Evolutionary conservation across 768 basidiomycete species (phyloP).

Genomic region (Mycena venus): DNA sequence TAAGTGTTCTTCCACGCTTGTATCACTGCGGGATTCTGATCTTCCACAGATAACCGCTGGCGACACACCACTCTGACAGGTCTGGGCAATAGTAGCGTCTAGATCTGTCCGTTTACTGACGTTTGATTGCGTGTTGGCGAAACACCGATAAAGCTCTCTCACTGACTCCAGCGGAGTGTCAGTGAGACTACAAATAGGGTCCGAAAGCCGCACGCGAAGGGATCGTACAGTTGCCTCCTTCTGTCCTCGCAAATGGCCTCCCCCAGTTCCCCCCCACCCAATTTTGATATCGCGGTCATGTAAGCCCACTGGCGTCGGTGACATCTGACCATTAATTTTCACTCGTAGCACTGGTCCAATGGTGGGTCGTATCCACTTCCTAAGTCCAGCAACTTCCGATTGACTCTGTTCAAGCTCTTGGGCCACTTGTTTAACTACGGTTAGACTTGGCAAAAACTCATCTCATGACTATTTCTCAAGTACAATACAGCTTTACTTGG

Average conservation of each 20-base stretch:
- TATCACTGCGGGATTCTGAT: neutral
- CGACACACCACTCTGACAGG: neutral
- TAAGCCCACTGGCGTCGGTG: neutral
- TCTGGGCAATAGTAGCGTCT: neutral
- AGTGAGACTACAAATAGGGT: neutral
- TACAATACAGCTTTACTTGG: slow-evolving; percentile 7
- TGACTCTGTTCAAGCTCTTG: slow-evolving; percentile 13
- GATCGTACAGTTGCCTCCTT: neutral
- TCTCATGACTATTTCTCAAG: slow-evolving; percentile 2
- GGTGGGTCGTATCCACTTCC: slow-evolving; percentile 6
- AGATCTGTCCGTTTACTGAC: slow-evolving; percentile 3
- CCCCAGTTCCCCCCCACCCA: neutral
- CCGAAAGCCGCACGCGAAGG: neutral
- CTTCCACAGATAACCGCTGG: neutral
- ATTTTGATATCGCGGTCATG: slow-evolving; percentile 1
- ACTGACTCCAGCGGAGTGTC: neutral
- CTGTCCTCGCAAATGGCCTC: slow-evolving; percentile 4
- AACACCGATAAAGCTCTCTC: neutral
- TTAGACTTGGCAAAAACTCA: neutral
- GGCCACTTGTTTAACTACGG: slow-evolving; percentile 16
- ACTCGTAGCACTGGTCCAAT: slow-evolving; percentile 11
- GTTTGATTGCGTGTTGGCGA: neutral
- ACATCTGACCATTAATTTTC: neutral
- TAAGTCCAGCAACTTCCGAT: neutral
- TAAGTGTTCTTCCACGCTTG: neutral